phyloP scores from a whole-genome alignment of 2,329 filamentous ascomycete species.

The Claviceps africana region DNA sequence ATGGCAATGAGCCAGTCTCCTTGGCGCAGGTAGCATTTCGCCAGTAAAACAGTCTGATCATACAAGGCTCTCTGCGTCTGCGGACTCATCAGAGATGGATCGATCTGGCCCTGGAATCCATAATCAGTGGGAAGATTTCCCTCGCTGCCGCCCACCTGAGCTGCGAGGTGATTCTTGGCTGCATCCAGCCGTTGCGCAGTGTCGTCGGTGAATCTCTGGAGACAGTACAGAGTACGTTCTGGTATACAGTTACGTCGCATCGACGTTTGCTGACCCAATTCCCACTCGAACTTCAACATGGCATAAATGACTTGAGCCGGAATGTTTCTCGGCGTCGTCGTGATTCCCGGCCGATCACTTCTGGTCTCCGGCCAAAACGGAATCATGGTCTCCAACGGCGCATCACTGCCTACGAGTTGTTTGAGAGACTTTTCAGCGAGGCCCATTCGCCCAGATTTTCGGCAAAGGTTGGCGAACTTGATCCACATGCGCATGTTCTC shows the following conservation, averaged over 20 bases:
- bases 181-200: constrained; percentile 40
- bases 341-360: constrained; percentile 7
- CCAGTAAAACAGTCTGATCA: constrained; percentile 59
- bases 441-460: constrained; percentile 88
- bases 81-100: constrained; percentile 30
- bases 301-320: constrained; percentile 82
- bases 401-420: constrained; percentile 65
- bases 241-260: constrained; percentile 29
- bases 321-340: constrained; percentile 27
- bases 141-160: constrained; percentile 30
- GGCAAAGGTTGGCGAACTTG: constrained; percentile 95
- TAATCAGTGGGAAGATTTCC: constrained; percentile 32
- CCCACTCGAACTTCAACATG: constrained; percentile 96
- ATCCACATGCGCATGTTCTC: constrained; percentile 99
- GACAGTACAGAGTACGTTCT: constrained; percentile 42
- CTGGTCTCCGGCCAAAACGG: constrained; percentile 40
- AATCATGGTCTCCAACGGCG: constrained; percentile 45
- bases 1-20: constrained; percentile 89
- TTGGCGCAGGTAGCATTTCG: constrained; percentile 90
- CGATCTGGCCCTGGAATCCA: constrained; percentile 33
- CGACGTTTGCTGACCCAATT: constrained; percentile 52
- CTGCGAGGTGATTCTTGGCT: constrained; percentile 34
- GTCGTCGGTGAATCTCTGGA: constrained; percentile 47
- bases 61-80: constrained; percentile 38
- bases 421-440: constrained; percentile 91